A percentile compares a stretch with the other conserved stretches of the same genome.
Conservation (phyloP, 805 yeast genomes). For the Phaffomyces opuntiae region DNA sequence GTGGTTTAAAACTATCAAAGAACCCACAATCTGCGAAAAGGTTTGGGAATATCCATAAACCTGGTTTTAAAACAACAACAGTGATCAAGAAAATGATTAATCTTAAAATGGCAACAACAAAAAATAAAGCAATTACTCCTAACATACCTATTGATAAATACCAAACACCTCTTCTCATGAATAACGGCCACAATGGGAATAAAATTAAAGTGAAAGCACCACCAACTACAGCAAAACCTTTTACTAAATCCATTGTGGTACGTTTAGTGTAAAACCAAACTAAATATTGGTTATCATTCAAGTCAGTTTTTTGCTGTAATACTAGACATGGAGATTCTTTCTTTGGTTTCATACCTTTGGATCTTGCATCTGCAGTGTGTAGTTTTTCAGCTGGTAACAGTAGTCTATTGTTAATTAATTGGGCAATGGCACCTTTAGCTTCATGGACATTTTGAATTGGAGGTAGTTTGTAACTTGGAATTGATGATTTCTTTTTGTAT, state of each 20-base stretch:
- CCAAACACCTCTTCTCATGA: constrained; percentile 88
- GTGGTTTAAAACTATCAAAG: constrained; percentile 82
- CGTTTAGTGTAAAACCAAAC: constrained; percentile 79
- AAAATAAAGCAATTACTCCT: constrained; percentile 67
- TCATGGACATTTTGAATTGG: constrained; percentile 42
- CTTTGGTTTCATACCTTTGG: constrained; percentile 55
- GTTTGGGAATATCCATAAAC: constrained; percentile 96
- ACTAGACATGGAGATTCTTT: constrained; percentile 56
- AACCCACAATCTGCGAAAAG: constrained; percentile 94
- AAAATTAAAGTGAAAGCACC: constrained; percentile 62
- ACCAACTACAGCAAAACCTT: constrained; percentile 38
- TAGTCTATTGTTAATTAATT: constrained; percentile 64
- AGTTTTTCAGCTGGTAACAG: constrained; percentile 73
- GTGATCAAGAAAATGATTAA: constrained; percentile 60
- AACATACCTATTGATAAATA: constrained; percentile 73
- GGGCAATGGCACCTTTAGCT: constrained; percentile 57
- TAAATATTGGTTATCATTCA: constrained; percentile 64
- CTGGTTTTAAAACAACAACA: constrained; percentile 51
- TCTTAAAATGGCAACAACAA: constrained; percentile 73
- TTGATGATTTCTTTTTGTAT: constrained; percentile 46
- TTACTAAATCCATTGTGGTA: constrained; percentile 36
- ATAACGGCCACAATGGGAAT: constrained; percentile 93
- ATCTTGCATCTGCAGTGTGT: constrained; percentile 58
- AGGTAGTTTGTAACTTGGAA: constrained; percentile 42
- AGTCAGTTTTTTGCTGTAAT: constrained; percentile 47